Evolutionary conservation across 306 rosid species (phyloP).

Genomic region (Cicer judaicum): DNA sequence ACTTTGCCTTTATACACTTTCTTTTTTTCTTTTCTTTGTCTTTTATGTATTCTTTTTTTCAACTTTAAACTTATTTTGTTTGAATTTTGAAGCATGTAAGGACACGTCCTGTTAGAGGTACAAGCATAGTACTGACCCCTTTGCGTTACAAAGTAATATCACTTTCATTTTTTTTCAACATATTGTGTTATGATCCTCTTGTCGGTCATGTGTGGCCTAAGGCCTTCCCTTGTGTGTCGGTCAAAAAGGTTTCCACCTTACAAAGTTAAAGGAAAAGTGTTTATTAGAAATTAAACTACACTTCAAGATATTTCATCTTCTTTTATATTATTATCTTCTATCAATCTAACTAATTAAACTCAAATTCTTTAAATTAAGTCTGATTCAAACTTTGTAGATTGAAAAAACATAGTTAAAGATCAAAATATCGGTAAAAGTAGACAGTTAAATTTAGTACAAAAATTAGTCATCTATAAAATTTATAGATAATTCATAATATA

Average conservation of each 20-base stretch:
- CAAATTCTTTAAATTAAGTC: too few relatives aligned
- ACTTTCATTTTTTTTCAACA: conserved; percentile 54
- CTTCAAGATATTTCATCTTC: conserved; percentile 35
- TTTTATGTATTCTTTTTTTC: conserved; percentile 5
- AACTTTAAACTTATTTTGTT: background rate
- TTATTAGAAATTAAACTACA: background rate
- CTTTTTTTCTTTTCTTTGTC: conserved; percentile 17
- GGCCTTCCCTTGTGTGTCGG: conserved; percentile 49
- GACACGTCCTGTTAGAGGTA: conserved; percentile 66
- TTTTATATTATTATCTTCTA: conserved; percentile 5
- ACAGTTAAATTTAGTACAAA: too few relatives aligned
- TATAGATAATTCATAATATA: too few relatives aligned
- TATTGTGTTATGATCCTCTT: conserved; percentile 58
- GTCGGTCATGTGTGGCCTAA: conserved; percentile 54
- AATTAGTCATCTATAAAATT: too few relatives aligned
- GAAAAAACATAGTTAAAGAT: too few relatives aligned
- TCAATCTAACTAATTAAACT: background rate
- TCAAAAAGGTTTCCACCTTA: conserved; percentile 41
- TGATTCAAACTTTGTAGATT: too few relatives aligned
- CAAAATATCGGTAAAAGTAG: accelerated
- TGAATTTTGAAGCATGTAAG: conserved; percentile 48
- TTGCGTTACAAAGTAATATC: conserved; percentile 55
- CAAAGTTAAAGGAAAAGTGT: conserved; percentile 40
- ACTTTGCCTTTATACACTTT: conserved; percentile 47
- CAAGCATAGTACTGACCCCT: conserved; percentile 65